Evolutionary conservation across 768 basidiomycete species (phyloP), one percentile per base, ranked within the genome.

Genomic region (Russula emetica): DNA sequence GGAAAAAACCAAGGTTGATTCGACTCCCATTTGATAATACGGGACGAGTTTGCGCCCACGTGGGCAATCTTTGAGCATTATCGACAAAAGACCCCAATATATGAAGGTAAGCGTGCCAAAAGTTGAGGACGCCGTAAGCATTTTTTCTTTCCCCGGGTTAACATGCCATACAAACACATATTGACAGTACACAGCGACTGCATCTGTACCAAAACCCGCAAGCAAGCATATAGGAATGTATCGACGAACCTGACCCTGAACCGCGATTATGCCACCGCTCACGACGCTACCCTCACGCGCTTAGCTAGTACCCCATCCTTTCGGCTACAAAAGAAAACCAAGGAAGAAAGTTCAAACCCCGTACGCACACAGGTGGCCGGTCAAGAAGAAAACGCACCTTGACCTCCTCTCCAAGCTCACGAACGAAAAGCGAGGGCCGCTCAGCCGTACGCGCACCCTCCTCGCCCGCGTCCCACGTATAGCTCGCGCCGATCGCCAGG

Each of bases 381-480:
- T 4, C 22, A 32, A 20, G 14, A 40, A 58, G 24, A 1, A 36
- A 1, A 66, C 81, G 51, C 66, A 86, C 88, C 83, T 86, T 92
- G 38, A 88, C 86, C 70, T 93, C 90, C 56, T 92, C 88, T 0
- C 89, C 88, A 20, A 87, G 76, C 66, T 78, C 82, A 67, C 85
- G 76, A 18, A 92, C 79, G 55, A 78, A 54, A 14, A 54, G 53
- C 22, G 34, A 36, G 8, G 53, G 87, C 9, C 83, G 75, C 61
- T 84, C 82, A 18, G 85, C 83, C 42, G 82, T 81, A 73, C 85
- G 89, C 40, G 82, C 75, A 11, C 88, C 89, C 45, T 82, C 80
- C 62, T 94, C 86, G 0, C 91, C 91, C 62, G 92, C 86, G 69
- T 96, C 94, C 88, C 92, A 94, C 13, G 88, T 91, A 77, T 95